Conservation (phyloP, 106 monocot species). For the Dendrobium catenatum region DNA sequence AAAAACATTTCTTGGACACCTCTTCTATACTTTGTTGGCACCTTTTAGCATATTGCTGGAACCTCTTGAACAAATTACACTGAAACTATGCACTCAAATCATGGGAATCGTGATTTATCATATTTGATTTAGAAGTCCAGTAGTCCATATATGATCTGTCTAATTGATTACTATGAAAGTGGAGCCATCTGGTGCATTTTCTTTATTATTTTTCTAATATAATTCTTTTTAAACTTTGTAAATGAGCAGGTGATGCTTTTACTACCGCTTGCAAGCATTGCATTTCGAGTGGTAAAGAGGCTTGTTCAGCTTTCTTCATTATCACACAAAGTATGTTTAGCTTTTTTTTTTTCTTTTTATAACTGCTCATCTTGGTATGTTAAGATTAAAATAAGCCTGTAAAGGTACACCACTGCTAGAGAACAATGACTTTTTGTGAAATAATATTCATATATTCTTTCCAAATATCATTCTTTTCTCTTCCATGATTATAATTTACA, state of each 20-base stretch:
- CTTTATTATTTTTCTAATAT: background rate
- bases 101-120: too few relatives aligned
- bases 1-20: too few relatives aligned
- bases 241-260: slow-evolving; percentile 63
- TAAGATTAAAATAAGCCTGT: background rate
- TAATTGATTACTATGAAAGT: too few relatives aligned
- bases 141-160: too few relatives aligned
- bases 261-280: slow-evolving; percentile 82
- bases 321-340: slow-evolving; percentile 59
- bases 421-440: background rate
- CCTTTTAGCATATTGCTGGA: too few relatives aligned
- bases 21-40: too few relatives aligned
- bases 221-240: background rate
- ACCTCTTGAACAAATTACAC: background rate
- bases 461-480: background rate
- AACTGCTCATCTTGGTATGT: background rate
- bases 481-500: slow-evolving; percentile 1
- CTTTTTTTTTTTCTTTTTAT: slow-evolving; percentile 3
- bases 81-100: background rate
- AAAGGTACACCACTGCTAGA: too few relatives aligned
- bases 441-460: background rate
- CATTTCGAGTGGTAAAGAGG: slow-evolving; percentile 71
- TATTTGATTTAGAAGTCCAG: too few relatives aligned
- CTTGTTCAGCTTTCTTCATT: slow-evolving; percentile 73
- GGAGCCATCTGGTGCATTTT: background rate